Conservation (phyloP, 805 yeast genomes). For the Candida dajiaensis region DNA sequence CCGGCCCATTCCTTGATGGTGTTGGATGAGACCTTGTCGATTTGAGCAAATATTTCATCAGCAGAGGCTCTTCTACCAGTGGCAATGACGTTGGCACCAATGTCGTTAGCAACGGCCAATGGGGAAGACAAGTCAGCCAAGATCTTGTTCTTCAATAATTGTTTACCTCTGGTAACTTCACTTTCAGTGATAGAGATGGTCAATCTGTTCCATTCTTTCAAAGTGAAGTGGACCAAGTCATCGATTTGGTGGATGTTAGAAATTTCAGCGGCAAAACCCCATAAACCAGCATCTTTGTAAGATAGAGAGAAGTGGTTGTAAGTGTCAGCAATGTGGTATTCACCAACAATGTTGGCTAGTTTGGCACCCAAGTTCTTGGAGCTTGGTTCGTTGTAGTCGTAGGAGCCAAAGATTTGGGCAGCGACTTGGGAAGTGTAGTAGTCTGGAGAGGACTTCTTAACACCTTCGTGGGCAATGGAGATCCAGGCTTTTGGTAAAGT, state of each 20-base stretch:
- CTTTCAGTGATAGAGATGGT: slow-evolving; percentile 68
- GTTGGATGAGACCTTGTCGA: slow-evolving; percentile 57
- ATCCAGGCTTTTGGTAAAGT: slow-evolving; percentile 77
- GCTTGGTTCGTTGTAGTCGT: slow-evolving; percentile 47
- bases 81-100: slow-evolving; percentile 55
- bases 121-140: slow-evolving; percentile 45
- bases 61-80: slow-evolving; percentile 58
- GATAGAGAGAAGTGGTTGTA: slow-evolving; percentile 68
- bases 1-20: slow-evolving; percentile 71
- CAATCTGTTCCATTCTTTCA: slow-evolving; percentile 86
- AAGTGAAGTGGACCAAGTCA: slow-evolving; percentile 73
- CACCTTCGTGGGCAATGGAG: slow-evolving; percentile 71
- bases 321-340: slow-evolving; percentile 67
- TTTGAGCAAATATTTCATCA: slow-evolving; percentile 51
- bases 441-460: slow-evolving; percentile 54
- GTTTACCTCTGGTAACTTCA: slow-evolving; percentile 75
- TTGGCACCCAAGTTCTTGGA: slow-evolving; percentile 60
- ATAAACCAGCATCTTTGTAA: slow-evolving; percentile 73
- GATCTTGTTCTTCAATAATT: slow-evolving; percentile 58
- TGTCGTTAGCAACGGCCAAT: slow-evolving; percentile 44
- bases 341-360: slow-evolving; percentile 61
- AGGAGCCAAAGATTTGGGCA: slow-evolving; percentile 53
- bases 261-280: slow-evolving; percentile 73
- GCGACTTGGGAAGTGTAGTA: slow-evolving; percentile 72
- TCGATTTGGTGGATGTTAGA: slow-evolving; percentile 56